Base-by-base conservation (phyloP, 352 stramenopile genomes). In the Phytophthora ramorum region DNA sequence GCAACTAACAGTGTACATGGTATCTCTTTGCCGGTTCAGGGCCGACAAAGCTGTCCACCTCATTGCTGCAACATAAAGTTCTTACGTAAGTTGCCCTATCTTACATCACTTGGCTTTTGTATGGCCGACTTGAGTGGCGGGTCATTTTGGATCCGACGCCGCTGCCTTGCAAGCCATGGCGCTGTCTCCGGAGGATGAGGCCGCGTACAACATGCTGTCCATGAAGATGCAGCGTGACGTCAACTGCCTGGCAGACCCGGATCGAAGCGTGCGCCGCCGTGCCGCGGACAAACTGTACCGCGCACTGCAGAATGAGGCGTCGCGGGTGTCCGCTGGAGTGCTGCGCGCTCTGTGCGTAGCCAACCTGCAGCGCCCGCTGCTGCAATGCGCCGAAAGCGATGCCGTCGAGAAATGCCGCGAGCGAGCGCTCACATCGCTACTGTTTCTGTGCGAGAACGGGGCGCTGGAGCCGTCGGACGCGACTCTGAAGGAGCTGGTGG, bases 201-300 rank as follows among this genome's bases (percentile, higher is more conserved):
- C 66, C 51, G 57, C 78, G 66, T 86, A 82, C 73, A 75, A 72
- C 34, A 79, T 81, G 75, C 69, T 92, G 51, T 47, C 76, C 19
- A 94, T 94, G 83, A 89, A 91, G 67, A 81, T 96, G 44, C 84
- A 94, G 71, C 85, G 82, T 35, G 87, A 96, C 58, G 64, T 96
- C 49, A 96, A 96, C 65, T 96, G 87, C 48, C 61, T 96, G 26
- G 37, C 66, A 14, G 87, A 94, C 47, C 71, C 87, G 3, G 83
- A 94, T 46, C 87, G 87, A 50, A 78, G 65, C 16, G 78, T 93
- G 45, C 85, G 85, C 10, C 87, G 87, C 13, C 85, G 85, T 32
- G 87, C 85, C 16, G 75, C 81, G 19, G 85, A 96, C 51, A 93
- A 88, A 56, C 74, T 96, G 17, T 69, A 87, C 46, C 83, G 83